Percentiles rank a stretch among this genome's conserved stretches.
Conservation (phyloP, 345 rosid species). For the Eucalyptus urophylla region DNA sequence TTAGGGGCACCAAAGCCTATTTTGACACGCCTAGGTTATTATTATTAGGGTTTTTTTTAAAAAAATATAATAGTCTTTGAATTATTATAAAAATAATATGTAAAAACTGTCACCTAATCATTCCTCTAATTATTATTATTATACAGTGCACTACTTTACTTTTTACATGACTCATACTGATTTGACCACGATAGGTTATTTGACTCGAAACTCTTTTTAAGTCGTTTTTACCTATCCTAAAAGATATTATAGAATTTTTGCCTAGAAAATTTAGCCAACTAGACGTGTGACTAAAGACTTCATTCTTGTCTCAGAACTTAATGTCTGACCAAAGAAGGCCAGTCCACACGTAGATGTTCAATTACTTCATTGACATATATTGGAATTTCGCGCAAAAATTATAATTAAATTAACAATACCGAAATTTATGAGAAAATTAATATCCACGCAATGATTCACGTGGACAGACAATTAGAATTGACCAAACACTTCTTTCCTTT, state of each 20-base stretch:
- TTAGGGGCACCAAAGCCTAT: neutral
- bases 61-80: no score
- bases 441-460: neutral
- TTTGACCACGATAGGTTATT: neutral
- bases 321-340: neutral
- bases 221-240: neutral
- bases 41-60: neutral
- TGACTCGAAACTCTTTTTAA: neutral
- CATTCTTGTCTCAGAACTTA: neutral
- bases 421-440: neutral
- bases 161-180: neutral
- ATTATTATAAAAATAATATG: no score
- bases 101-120: no score
- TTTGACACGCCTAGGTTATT: neutral
- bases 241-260: neutral
- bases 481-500: neutral
- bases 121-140: neutral
- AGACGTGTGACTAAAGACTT: neutral
- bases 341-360: neutral
- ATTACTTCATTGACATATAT: neutral
- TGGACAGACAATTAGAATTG: neutral
- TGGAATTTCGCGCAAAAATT: no score
- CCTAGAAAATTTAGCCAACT: neutral
- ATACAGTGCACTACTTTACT: neutral
- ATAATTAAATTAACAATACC: no score